Evolutionary conservation across 2,329 filamentous ascomycete species (phyloP).

Genomic region (Venturia nashicola): DNA sequence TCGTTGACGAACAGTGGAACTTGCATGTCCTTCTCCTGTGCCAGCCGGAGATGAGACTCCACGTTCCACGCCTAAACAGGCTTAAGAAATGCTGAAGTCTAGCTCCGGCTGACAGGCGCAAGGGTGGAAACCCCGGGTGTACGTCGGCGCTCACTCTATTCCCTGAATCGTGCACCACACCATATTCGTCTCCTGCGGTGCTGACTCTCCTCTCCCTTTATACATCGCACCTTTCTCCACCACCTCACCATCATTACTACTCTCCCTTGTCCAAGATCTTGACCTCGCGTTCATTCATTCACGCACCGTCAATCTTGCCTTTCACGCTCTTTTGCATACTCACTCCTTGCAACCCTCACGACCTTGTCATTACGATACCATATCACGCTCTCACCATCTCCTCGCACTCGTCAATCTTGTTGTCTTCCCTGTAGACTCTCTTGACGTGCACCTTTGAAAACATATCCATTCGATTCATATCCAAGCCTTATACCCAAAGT

Average conservation of each 20-base stretch:
- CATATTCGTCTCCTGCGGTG: neutral
- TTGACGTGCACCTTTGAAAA: neutral
- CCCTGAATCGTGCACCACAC: neutral
- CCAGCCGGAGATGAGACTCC: neutral
- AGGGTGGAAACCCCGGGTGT: neutral
- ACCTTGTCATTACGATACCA: neutral
- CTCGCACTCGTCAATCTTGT: neutral
- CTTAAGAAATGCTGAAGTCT: neutral
- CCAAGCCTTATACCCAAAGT: neutral
- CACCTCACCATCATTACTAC: neutral
- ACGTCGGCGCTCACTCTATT: neutral
- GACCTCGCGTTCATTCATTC: slow-evolving; percentile 9
- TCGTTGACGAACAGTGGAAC: neutral
- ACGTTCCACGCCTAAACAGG: neutral
- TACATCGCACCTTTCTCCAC: neutral
- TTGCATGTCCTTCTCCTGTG: neutral
- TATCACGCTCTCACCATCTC: neutral
- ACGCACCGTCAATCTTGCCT: neutral
- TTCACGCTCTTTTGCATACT: slow-evolving; percentile 2
- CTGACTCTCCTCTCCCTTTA: neutral
- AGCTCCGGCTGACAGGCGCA: neutral
- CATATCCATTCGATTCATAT: neutral
- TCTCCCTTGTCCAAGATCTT: neutral
- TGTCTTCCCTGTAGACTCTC: neutral
- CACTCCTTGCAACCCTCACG: neutral